Base-by-base conservation (phyloP, 257 asterid genomes). In the Solanum bulbocastanum region DNA sequence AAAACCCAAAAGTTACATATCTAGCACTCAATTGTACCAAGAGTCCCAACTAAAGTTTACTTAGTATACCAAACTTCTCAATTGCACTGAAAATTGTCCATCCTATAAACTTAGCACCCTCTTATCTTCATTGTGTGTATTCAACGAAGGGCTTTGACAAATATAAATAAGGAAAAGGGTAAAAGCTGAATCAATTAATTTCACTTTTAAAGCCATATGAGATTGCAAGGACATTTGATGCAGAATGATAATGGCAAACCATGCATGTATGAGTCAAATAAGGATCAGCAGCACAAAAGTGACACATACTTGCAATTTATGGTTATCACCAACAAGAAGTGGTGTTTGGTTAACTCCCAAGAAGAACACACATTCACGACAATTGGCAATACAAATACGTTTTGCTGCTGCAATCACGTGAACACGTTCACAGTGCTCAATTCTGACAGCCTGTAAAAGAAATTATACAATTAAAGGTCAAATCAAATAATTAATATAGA, bases 381-480 rank as follows among this genome's bases (percentile, higher is more conserved):
- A 97, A 88, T 96, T 97, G 85, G 96, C 98, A 87, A 97, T 94
- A 90, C 98, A 93, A 91, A 95, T 94, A 60, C 98, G 98, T 91
- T 94, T 96, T 73, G 98, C 94, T 60, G 99, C 98, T 88, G 95
- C 92, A 88, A 97, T 93, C 88, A 97, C 91, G 89, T 97, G 99
- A 76, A 97, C 98, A 27, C 99, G 98, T 91, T 97, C 99, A 90
- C 99, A 97, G 84, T 96, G 99, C 90, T 97, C 99, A 89, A 96
- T 94, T 91, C 99, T 95, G 83, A 96, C 92, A 78, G 99, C 98
- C 99, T 96, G 93, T 88, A 83, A 79, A 88, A 74, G 85, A 81
- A 15, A 81, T 46, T 79, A 79, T 44, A 81, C 68, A 25, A 30
- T 18, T 81, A 30, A 81, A 81, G 39, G 69, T 30, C 42, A 81